Base-by-base conservation (phyloP, 139 green algal species). In the Chlorokybus atmophyticus region DNA sequence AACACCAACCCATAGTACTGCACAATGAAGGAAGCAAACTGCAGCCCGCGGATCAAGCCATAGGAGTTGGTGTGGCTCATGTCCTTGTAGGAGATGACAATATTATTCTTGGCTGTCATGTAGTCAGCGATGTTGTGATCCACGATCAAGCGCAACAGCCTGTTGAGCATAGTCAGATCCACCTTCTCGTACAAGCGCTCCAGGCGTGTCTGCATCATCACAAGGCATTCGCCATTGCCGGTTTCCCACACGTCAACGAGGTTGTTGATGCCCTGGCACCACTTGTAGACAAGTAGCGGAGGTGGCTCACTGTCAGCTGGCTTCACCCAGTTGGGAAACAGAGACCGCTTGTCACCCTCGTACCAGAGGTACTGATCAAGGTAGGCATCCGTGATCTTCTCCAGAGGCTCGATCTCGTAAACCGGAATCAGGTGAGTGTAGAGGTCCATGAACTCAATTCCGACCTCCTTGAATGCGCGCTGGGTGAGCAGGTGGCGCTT, bases 261-360 rank as follows among this genome's bases (percentile, higher is more conserved):
- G 66, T 83, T 83, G 63, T 68, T 76, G 92, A 74, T 83, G 65
- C 85, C 67, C 62, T 82, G 65, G 66, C 75, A 91, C 91, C 91
- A 98, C 81, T 98, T 98, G 85, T 99, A 99, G 38, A 96, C 88
- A 38, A 99, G 81, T 71, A 96, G 85, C 10, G 92, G 91, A 31
- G 89, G 86, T 14, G 92, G 92, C 80, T 99, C 92, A 3, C 67
- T 79, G 76, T 99, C 92, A 29, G 68, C 75, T 24, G 92, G 92
- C 79, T 99, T 99, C 55, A 99, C 79, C 92, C 92, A 99, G 81
- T 94, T 95, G 64, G 92, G 92, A 75, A 99, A 99, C 44, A 99
- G 79, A 60, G 85, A 74, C 25, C 91, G 81, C 78, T 95, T 95
- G 73, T 98, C 90, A 2, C 83, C 81, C 79, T 99, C 89, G 64